Base-by-base conservation (phyloP, 208 protist species). In the Vickermania ingenoplastis region DNA sequence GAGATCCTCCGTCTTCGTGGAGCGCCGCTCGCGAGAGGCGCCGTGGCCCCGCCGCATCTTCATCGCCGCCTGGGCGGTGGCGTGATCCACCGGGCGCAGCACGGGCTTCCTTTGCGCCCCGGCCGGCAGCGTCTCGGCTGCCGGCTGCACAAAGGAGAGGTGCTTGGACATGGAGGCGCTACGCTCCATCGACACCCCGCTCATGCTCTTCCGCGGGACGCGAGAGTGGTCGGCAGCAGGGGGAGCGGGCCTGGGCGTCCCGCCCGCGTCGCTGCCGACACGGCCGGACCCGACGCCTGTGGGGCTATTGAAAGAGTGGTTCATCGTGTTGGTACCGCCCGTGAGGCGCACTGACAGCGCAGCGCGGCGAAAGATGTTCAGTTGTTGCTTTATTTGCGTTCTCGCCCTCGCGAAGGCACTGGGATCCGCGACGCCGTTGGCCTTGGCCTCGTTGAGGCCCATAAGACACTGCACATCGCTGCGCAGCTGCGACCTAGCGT, bases 301-400 rank as follows among this genome's bases (percentile, higher is more conserved):
- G 4, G 57, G 24, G 1, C 22, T 1, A 22, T 28, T 41, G 3
- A 49, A 29, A 22, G 41, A 31, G 21, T 11, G 24, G 21, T 31
- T 57, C 22, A 27, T 1, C 1, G 11, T 31, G n/a, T 22, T 5
- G 25, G 1, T 26, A 4, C 22, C 17, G 14, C 22, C 31, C 3
- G 52, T 17, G 29, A 52, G 50, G 55, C 62, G 41, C n/a, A 55
- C 45, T 11, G 61, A 49, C n/a, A 64, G 7, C 4, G 58, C 65
- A 0, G 65, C 52, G 7, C 58, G 31, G 41, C 65, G 65, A n/a
- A 70, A 51, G 14, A 64, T 41, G 22, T 59, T 30, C 1, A 65
- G 28, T 27, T 70, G 65, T 27, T 63, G 26, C 53, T 70, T 28
- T 5, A 70, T 53, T 17, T 49, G 7, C 0, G 21, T 13, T 36